phyloP scores from a whole-genome alignment of 192 early-diverging fungal genomes.

The Podila verticillata region DNA sequence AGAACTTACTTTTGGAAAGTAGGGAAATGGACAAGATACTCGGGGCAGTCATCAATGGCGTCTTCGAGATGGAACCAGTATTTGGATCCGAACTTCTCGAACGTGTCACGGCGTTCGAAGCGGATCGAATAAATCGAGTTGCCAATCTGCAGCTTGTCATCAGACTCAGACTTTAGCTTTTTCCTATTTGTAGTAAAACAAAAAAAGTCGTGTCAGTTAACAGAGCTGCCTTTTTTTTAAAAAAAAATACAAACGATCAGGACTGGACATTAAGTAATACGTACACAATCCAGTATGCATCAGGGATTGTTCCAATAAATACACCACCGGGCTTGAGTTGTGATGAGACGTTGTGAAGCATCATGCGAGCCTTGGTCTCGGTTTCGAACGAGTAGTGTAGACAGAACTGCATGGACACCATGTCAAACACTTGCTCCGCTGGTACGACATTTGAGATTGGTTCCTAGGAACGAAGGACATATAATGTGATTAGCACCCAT shows the following conservation, averaged over 20 bases:
- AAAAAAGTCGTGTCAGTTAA: neutral
- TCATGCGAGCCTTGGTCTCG: slow-evolving; percentile 82
- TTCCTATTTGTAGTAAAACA: slow-evolving; percentile 50
- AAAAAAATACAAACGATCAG: slow-evolving; percentile 2
- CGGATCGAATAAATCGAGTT: slow-evolving; percentile 90
- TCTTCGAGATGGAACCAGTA: slow-evolving; percentile 94
- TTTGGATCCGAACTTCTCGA: slow-evolving; percentile 79
- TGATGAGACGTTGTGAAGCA: slow-evolving; percentile 81
- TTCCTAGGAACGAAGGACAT: slow-evolving; percentile 46
- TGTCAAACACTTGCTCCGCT: slow-evolving; percentile 69
- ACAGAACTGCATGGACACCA: slow-evolving; percentile 97
- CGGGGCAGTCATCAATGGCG: slow-evolving; percentile 96
- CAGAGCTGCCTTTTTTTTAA: neutral
- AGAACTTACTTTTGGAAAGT: slow-evolving; percentile 72
- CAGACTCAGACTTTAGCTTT: slow-evolving; percentile 56
- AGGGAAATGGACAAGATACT: slow-evolving; percentile 91
- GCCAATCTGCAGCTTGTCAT: slow-evolving; percentile 72
- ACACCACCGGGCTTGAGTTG: slow-evolving; percentile 77
- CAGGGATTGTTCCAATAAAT: slow-evolving; percentile 95
- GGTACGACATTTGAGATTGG: slow-evolving; percentile 65
- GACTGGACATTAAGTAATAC: slow-evolving; percentile 9
- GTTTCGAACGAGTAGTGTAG: slow-evolving; percentile 95
- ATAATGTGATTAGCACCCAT: neutral
- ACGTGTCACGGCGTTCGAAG: slow-evolving; percentile 77
- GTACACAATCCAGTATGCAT: slow-evolving; percentile 90